Evolutionary conservation across 129 eudicot genomes (phyloP).

Genomic region (Ambrosia trifida): DNA sequence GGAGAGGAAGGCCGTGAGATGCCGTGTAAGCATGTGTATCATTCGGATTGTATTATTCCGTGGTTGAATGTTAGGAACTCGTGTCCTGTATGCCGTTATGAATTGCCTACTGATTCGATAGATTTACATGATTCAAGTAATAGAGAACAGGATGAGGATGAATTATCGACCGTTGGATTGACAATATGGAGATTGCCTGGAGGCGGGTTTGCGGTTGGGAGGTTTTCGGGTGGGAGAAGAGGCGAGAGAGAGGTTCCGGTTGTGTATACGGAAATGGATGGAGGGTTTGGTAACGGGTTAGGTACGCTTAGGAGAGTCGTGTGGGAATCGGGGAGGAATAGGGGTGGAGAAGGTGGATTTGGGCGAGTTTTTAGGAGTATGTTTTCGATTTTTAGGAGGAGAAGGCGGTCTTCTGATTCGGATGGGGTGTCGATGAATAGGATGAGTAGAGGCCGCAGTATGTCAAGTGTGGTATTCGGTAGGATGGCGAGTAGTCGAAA

Average conservation of each 20-base stretch:
- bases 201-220: constrained; percentile 3
- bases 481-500: constrained; percentile 45
- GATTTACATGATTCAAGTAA: constrained; percentile 27
- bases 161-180: constrained; percentile 31
- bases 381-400: constrained; percentile 58
- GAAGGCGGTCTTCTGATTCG: constrained; percentile 37
- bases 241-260: constrained; percentile 37
- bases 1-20: constrained; percentile 32
- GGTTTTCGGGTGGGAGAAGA: constrained; percentile 54
- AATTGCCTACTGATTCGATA: constrained; percentile 44
- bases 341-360: constrained; percentile 57
- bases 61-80: constrained; percentile 39
- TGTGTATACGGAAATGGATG: constrained; percentile 50
- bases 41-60: constrained; percentile 43
- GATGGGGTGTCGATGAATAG: constrained; percentile 26
- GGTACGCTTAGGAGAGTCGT: constrained; percentile 44
- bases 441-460: constrained; percentile 35
- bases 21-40: constrained; percentile 29
- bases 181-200: constrained; percentile 15
- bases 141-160: constrained; percentile 37
- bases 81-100: constrained; percentile 44
- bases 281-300: constrained; percentile 38
- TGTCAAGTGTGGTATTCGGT: constrained; percentile 43
- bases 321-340: constrained; percentile 52
- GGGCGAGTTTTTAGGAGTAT: constrained; percentile 51